These are phyloP conservation scores for Pachysandra terminalis DNA, from an alignment of 164 flowering plant species.

Conservation along the genomic window DNA sequence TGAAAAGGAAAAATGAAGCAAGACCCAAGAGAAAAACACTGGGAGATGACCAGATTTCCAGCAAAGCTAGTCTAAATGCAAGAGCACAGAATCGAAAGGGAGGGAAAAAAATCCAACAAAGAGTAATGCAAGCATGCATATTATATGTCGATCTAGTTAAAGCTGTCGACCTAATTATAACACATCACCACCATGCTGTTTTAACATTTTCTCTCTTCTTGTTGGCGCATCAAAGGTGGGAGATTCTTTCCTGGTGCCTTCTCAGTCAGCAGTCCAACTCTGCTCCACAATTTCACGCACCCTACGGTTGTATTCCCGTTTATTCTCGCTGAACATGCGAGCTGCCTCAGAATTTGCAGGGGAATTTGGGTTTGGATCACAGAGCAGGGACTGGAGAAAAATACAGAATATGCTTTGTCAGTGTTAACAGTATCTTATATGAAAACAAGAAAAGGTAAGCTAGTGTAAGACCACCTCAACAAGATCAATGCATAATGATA, in stretches of 20 bases:
- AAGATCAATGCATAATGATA: too few species aligned
- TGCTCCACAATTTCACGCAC: constrained; percentile 83
- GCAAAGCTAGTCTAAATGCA: not conserved
- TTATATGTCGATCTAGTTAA: not conserved
- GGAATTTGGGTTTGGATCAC: constrained; percentile 85
- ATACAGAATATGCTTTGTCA: not conserved
- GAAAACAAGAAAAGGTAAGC: not conserved
- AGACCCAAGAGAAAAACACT: too few species aligned
- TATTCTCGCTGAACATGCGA: constrained; percentile 76
- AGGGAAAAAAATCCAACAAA: not conserved
- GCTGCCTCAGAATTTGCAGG: constrained; percentile 93
- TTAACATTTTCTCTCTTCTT: too few species aligned
- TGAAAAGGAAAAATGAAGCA: too few species aligned
- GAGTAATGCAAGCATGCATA: constrained; percentile 9
- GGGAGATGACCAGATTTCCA: not conserved
- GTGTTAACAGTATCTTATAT: not conserved
- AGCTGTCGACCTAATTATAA: not conserved
- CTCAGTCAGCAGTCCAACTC: constrained; percentile 84
- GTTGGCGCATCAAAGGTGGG: not conserved
- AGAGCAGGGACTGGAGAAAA: constrained; percentile 63
- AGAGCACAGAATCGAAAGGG: not conserved
- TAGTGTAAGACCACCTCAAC: too few species aligned
- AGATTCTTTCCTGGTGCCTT: not conserved
- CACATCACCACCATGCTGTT: not conserved
- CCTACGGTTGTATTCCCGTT: constrained; percentile 75